phyloP scores from a whole-genome alignment of 768 basidiomycete species.

The Inosperma sp. region DNA sequence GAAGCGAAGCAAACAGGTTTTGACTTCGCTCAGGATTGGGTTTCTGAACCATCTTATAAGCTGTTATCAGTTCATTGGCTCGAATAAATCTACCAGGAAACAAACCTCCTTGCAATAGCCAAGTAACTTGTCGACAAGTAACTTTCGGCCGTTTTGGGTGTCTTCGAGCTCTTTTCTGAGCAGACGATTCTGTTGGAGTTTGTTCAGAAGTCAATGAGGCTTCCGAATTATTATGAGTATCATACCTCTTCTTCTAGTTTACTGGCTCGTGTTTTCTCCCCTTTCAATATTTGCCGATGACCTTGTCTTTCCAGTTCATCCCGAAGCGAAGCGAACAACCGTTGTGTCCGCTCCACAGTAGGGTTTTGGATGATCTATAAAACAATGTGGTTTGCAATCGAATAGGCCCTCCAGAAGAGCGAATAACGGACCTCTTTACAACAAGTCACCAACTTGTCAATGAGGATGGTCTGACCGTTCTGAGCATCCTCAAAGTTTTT shows the following conservation, averaged over 20 bases:
- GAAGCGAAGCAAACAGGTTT: slow-evolving; percentile 71
- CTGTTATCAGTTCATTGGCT: background rate
- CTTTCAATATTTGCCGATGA: slow-evolving; percentile 57
- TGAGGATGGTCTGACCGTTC: slow-evolving; percentile 71
- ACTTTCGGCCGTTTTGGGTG: slow-evolving; percentile 71
- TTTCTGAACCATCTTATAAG: slow-evolving; percentile 42
- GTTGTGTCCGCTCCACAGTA: slow-evolving; percentile 3
- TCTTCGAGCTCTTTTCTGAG: slow-evolving; percentile 75
- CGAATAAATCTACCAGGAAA: background rate
- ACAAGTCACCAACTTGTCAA: slow-evolving; percentile 80
- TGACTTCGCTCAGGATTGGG: slow-evolving; percentile 82
- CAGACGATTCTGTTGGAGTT: slow-evolving; percentile 49
- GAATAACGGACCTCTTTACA: slow-evolving; percentile 71
- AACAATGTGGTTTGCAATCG: too few relatives aligned
- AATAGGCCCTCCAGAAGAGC: background rate
- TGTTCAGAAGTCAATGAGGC: slow-evolving; percentile 8
- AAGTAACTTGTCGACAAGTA: slow-evolving; percentile 79
- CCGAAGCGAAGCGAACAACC: slow-evolving; percentile 7
- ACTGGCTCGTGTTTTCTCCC: slow-evolving; percentile 63
- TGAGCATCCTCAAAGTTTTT: slow-evolving; percentile 78
- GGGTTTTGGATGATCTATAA: slow-evolving; percentile 9
- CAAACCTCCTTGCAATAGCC: slow-evolving; percentile 77
- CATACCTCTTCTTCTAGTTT: slow-evolving; percentile 72
- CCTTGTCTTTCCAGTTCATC: slow-evolving; percentile 7
- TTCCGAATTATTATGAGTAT: slow-evolving; percentile 13